These are phyloP conservation scores for Purshia tridentata DNA, from an alignment of 306 rosid species.

Conservation along the genomic window DNA sequence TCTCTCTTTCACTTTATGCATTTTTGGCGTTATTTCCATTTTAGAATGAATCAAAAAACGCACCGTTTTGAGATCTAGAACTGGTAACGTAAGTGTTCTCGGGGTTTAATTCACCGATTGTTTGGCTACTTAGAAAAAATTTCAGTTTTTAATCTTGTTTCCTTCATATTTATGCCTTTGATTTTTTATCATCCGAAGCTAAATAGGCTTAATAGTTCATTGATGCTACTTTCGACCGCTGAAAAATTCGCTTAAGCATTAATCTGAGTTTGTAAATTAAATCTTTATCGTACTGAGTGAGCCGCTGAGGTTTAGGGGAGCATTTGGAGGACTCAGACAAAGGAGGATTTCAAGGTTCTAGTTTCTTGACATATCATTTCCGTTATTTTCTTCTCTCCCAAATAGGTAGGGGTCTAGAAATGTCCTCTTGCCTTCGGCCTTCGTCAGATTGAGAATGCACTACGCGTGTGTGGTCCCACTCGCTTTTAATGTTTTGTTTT, in stretches of 20 bases:
- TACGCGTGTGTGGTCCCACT: neutral
- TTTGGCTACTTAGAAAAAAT: neutral
- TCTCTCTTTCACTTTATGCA: neutral
- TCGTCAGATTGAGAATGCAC: neutral
- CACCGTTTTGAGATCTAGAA: neutral
- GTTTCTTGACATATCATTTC: neutral
- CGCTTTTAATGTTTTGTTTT: neutral
- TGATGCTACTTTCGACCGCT: too few relatives aligned
- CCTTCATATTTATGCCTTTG: too few relatives aligned
- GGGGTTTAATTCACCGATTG: neutral
- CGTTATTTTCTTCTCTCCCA: slow-evolving; percentile 10
- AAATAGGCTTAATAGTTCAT: too few relatives aligned
- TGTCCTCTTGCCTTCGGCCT: neutral
- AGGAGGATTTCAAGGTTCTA: neutral
- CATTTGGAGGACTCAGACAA: neutral
- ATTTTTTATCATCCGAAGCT: too few relatives aligned
- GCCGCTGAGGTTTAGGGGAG: neutral
- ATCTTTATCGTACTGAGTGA: neutral
- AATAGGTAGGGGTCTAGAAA: neutral
- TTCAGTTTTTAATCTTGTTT: too few relatives aligned
- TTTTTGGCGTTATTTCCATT: too few relatives aligned
- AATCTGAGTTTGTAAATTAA: neutral
- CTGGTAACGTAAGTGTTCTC: neutral
- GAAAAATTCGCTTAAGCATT: too few relatives aligned
- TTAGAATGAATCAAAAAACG: too few relatives aligned